Percentiles rank a stretch among this genome's conserved stretches.
Conservation (phyloP, 768 basidiomycete genomes). For the Postia placenta region DNA sequence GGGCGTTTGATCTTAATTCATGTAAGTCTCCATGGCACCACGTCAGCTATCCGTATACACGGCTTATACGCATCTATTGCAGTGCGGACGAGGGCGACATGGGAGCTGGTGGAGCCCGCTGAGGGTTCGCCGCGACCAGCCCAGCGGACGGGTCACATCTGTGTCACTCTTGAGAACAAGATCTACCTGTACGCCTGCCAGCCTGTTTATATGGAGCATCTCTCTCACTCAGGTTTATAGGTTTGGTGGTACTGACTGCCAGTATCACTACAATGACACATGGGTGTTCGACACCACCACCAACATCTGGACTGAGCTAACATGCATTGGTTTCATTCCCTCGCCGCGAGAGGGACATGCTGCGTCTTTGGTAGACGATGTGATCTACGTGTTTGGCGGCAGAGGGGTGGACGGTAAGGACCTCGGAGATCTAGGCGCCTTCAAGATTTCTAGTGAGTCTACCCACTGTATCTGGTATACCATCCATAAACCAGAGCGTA, state of each 20-base stretch:
- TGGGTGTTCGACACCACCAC: constrained; percentile 89
- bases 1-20: constrained; percentile 94
- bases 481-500: neutral
- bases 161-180: constrained; percentile 75
- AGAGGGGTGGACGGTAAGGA: constrained; percentile 97
- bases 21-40: constrained; percentile 52
- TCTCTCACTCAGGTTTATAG: constrained; percentile 32
- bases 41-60: no score
- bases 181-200: constrained; percentile 66
- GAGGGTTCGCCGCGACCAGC: constrained; percentile 59
- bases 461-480: neutral
- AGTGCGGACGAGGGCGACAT: constrained; percentile 81
- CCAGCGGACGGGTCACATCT: constrained; percentile 87
- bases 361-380: constrained; percentile 93
- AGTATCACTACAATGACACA: constrained; percentile 98
- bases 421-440: constrained; percentile 88
- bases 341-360: constrained; percentile 95
- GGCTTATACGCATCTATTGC: constrained; percentile 2
- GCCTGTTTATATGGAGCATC: neutral
- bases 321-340: constrained; percentile 96
- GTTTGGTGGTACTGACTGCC: constrained; percentile 98
- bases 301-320: constrained; percentile 82
- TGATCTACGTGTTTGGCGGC: constrained; percentile 96
- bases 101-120: constrained; percentile 73
- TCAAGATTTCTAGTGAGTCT: constrained; percentile 90